A percentile compares a stretch with the other conserved stretches of the same genome.
phyloP scores from a whole-genome alignment of 1,284 basidiomycete species.

The Papiliotrema flavescens region DNA sequence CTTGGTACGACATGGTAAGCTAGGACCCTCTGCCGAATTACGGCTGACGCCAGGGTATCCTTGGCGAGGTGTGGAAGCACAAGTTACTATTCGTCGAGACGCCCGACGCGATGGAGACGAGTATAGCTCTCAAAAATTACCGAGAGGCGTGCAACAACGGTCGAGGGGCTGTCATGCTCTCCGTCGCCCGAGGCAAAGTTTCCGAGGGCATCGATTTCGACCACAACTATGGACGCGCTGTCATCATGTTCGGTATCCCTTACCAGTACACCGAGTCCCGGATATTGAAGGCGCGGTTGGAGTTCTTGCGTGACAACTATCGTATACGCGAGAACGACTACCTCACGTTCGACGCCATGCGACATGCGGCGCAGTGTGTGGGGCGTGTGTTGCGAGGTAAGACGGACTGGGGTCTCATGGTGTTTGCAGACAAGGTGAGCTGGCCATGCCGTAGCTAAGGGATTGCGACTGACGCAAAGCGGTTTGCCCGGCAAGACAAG shows the following conservation, averaged over 20 bases:
- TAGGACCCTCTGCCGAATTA: background rate
- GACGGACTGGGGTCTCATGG: slow-evolving; percentile 99
- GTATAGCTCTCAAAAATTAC: slow-evolving; percentile 96
- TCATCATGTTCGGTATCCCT: slow-evolving; percentile 99
- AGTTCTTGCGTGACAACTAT: slow-evolving; percentile 97
- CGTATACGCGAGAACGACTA: slow-evolving; percentile 98
- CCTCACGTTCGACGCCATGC: slow-evolving; percentile 98
- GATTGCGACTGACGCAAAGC: slow-evolving; percentile 54
- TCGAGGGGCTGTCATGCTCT: slow-evolving; percentile 90
- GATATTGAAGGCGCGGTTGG: slow-evolving; percentile 93
- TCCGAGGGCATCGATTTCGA: slow-evolving; percentile 99
- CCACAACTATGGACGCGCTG: slow-evolving; percentile 97
- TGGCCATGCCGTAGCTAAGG: background rate
- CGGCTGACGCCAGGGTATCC: slow-evolving; percentile 67
- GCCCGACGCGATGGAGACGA: slow-evolving; percentile 97
- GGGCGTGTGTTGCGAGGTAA: slow-evolving; percentile 96
- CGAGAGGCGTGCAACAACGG: slow-evolving; percentile 98
- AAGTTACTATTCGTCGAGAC: slow-evolving; percentile 99
- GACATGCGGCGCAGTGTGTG: slow-evolving; percentile 98
- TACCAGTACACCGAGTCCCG: slow-evolving; percentile 99
- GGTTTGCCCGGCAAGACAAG: slow-evolving; percentile 95
- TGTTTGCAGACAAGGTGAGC: slow-evolving; percentile 94
- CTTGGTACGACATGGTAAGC: slow-evolving; percentile 98
- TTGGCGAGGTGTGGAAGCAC: slow-evolving; percentile 99
- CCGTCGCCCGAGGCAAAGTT: slow-evolving; percentile 97